Percentiles rank a stretch among this genome's conserved stretches.
These are phyloP conservation scores for Suillus paluster DNA, from an alignment of 768 basidiomycete genomes.

Conservation along the genomic window DNA sequence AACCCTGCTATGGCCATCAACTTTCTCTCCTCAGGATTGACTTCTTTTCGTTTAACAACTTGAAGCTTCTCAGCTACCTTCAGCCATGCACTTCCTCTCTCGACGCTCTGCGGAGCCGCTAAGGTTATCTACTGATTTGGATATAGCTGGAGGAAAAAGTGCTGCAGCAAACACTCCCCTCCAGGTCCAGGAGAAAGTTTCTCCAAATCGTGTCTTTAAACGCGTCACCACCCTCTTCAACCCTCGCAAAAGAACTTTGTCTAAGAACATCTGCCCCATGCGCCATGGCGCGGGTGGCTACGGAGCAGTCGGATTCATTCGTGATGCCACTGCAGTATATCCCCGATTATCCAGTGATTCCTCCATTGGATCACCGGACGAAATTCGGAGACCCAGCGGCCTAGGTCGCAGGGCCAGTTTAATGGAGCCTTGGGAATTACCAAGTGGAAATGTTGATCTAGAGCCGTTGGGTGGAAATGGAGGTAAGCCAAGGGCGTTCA, in stretches of 20 bases:
- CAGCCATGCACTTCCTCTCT: constrained; percentile 33
- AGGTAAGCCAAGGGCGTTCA: constrained; percentile 8
- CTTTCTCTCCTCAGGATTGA: background rate
- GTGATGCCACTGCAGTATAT: constrained; percentile 18
- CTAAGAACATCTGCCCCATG: constrained; percentile 16
- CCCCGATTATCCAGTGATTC: constrained; percentile 29
- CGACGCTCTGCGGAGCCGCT: constrained; percentile 33
- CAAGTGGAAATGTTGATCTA: constrained; percentile 15
- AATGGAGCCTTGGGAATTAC: constrained; percentile 19
- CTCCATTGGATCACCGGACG: constrained; percentile 28
- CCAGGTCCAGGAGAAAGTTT: constrained; percentile 21
- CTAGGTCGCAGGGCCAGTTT: constrained; percentile 35
- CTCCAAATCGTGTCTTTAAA: constrained; percentile 30
- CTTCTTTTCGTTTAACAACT: background rate
- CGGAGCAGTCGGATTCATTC: constrained; percentile 22
- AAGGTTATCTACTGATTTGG: constrained; percentile 9
- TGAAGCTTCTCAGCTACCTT: constrained; percentile 1
- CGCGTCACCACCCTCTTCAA: constrained; percentile 34
- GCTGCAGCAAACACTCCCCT: constrained; percentile 16
- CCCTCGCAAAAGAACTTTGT: constrained; percentile 23
- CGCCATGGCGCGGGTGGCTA: constrained; percentile 1
- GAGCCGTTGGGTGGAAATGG: background rate
- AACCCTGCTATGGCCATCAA: background rate
- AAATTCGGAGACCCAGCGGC: constrained; percentile 37
- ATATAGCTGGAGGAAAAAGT: constrained; percentile 5